These are phyloP conservation scores for Dioscorea dumetorum DNA, from an alignment of 106 monocot species.

Conservation along the genomic window DNA sequence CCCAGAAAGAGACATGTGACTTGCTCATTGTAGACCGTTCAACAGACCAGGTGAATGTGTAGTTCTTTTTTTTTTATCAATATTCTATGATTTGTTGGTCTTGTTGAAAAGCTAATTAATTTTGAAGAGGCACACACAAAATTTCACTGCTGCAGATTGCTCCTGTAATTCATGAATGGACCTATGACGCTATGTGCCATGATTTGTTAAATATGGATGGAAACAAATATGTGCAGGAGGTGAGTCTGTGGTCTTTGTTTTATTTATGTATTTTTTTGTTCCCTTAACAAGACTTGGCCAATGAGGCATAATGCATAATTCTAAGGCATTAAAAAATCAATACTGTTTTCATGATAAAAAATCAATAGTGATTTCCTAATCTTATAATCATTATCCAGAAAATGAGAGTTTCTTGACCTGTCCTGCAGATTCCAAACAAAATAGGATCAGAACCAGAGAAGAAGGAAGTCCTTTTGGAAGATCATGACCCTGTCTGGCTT, in stretches of 20 bases:
- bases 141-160: slow-evolving; percentile 40
- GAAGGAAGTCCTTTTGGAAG: slow-evolving; percentile 63
- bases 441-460: slow-evolving; percentile 36
- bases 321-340: too few species aligned
- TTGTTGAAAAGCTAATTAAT: too few species aligned
- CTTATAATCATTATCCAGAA: too few species aligned
- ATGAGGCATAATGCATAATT: too few species aligned
- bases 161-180: slow-evolving; percentile 84
- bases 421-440: slow-evolving; percentile 37
- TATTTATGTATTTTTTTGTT: too few species aligned
- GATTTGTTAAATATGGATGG: slow-evolving; percentile 70
- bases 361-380: too few species aligned
- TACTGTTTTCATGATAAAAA: too few species aligned
- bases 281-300: too few species aligned
- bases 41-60: slow-evolving; percentile 46
- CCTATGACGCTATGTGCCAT: slow-evolving; percentile 83
- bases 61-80: background rate
- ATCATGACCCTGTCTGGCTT: slow-evolving; percentile 74
- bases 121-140: background rate
- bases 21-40: slow-evolving; percentile 63
- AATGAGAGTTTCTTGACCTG: background rate
- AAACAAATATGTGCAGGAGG: slow-evolving; percentile 64
- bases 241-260: slow-evolving; percentile 4
- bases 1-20: slow-evolving; percentile 72
- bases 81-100: too few species aligned